Evolutionary conservation across 306 rosid genomes (phyloP).

Genomic region (Glycine tomentella): DNA sequence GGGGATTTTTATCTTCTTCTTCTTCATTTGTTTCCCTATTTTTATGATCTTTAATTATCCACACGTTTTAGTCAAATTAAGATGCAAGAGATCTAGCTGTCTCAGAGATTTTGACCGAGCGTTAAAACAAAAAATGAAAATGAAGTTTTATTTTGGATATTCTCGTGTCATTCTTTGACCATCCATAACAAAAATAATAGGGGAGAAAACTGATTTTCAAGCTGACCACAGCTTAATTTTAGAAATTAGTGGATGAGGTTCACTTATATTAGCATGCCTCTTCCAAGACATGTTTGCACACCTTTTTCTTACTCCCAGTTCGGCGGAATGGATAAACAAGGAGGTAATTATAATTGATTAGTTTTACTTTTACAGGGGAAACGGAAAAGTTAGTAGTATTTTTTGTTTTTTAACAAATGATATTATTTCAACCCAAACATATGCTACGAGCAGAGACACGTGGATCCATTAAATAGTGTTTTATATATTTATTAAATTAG

Average conservation of each 20-base stretch:
- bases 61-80: not conserved
- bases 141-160: constrained; percentile 13
- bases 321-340: not conserved
- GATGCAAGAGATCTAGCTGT: not conserved
- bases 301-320: not conserved
- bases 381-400: too few relatives aligned
- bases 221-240: not conserved
- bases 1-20: too few relatives aligned
- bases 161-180: constrained; percentile 17
- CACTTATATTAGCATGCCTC: not conserved
- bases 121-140: not conserved
- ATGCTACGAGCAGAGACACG: too few relatives aligned
- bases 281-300: not conserved
- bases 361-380: too few relatives aligned
- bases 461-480: too few relatives aligned
- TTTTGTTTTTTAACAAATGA: too few relatives aligned
- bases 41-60: not conserved
- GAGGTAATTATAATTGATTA: too few relatives aligned
- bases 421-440: not conserved
- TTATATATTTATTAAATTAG: too few relatives aligned
- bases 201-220: not conserved
- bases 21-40: not conserved
- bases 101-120: not conserved
- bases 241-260: too few relatives aligned
- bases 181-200: not conserved